These are phyloP conservation scores for Ammopiptanthus mongolicus DNA, from an alignment of 306 rosid genomes.

Conservation along the genomic window DNA sequence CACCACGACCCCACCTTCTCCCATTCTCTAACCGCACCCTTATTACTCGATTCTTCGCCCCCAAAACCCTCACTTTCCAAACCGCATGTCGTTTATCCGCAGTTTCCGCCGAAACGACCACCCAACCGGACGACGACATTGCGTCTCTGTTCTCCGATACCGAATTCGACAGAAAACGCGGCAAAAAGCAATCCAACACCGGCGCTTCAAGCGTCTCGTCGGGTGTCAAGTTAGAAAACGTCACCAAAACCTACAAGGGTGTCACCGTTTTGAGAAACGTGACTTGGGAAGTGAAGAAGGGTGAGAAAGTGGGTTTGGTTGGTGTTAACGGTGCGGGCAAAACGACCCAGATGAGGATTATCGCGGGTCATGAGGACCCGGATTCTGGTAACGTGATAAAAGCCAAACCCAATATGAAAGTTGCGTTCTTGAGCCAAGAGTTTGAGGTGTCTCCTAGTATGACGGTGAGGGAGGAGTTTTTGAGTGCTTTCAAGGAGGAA, in stretches of 20 bases:
- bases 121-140: slow-evolving; percentile 37
- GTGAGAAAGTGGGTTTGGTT: slow-evolving; percentile 86
- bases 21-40: slow-evolving; percentile 18
- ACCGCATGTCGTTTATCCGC: slow-evolving; percentile 34
- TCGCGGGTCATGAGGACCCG: slow-evolving; percentile 83
- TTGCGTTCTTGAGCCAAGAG: slow-evolving; percentile 88
- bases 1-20: slow-evolving; percentile 23
- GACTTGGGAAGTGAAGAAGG: slow-evolving; percentile 88
- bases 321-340: slow-evolving; percentile 97
- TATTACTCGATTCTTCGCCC: slow-evolving; percentile 6
- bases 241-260: slow-evolving; percentile 70
- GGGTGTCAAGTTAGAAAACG: slow-evolving; percentile 76
- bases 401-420: slow-evolving; percentile 69
- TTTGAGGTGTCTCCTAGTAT: slow-evolving; percentile 78
- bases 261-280: slow-evolving; percentile 74
- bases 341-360: slow-evolving; percentile 90
- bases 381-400: slow-evolving; percentile 80
- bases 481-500: slow-evolving; percentile 87
- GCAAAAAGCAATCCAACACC: slow-evolving; percentile 29
- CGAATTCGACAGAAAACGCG: slow-evolving; percentile 38
- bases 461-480: slow-evolving; percentile 91
- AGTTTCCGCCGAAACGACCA: slow-evolving; percentile 18
- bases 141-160: slow-evolving; percentile 65
- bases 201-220: slow-evolving; percentile 83
- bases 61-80: slow-evolving; percentile 2